Evolutionary conservation across 192 early-diverging fungal genomes (phyloP).

Genomic region (Podila clonocystis): DNA sequence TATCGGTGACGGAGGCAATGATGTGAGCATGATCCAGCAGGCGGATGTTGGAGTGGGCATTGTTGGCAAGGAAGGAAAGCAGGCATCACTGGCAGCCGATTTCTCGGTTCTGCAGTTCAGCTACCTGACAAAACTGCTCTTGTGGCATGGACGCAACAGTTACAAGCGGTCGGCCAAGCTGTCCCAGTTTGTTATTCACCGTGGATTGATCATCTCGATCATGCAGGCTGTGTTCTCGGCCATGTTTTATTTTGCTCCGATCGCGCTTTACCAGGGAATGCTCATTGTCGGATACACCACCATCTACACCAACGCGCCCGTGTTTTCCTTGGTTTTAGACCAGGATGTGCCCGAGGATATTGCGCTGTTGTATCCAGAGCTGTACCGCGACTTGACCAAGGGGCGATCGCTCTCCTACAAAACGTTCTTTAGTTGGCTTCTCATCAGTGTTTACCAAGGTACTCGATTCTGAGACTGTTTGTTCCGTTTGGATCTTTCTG

Average conservation of each 20-base stretch:
- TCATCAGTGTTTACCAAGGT: conserved; percentile 97
- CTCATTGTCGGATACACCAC: conserved; percentile 95
- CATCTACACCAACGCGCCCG: conserved; percentile 95
- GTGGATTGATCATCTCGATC: conserved; percentile 96
- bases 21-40: conserved; percentile 97
- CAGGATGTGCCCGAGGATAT: conserved; percentile 90
- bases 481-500: no score
- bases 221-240: conserved; percentile 98
- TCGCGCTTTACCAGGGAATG: conserved; percentile 92
- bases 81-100: conserved; percentile 94
- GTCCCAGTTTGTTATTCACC: conserved; percentile 96
- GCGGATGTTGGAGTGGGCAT: conserved; percentile 97
- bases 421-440: conserved; percentile 95
- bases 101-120: conserved; percentile 93
- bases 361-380: conserved; percentile 91
- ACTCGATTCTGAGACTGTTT: conserved; percentile 27
- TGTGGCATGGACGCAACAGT: conserved; percentile 97
- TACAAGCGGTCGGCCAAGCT: conserved; percentile 95
- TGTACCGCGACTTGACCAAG: conserved; percentile 95
- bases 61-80: conserved; percentile 95
- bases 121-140: conserved; percentile 82
- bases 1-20: conserved; percentile 98
- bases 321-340: conserved; percentile 95
- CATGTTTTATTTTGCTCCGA: conserved; percentile 97
- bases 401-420: conserved; percentile 90